phyloP scores from a whole-genome alignment of 352 stramenopile genomes.

The Phytophthora sansomeana region DNA sequence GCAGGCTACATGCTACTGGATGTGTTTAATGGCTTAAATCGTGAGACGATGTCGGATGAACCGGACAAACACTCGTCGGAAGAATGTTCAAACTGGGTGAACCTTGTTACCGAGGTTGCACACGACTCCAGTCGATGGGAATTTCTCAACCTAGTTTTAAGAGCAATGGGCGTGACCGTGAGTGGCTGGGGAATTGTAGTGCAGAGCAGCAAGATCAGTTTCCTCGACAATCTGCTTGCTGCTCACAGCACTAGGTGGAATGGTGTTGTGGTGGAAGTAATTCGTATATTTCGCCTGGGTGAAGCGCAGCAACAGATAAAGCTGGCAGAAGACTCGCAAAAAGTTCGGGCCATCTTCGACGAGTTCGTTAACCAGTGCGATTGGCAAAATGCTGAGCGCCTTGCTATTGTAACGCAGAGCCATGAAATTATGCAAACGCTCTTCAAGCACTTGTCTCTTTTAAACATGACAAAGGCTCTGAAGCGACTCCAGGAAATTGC shows the following conservation, averaged over 20 bases:
- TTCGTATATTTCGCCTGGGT: conserved; percentile 48
- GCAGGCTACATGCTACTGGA: conserved; percentile 74
- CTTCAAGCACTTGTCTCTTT: conserved; percentile 37
- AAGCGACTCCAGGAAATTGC: conserved; percentile 56
- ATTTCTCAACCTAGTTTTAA: conserved; percentile 57
- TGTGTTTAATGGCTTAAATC: conserved; percentile 42
- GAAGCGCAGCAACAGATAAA: conserved; percentile 1
- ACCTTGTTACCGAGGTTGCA: conserved; percentile 38
- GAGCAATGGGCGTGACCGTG: conserved; percentile 40
- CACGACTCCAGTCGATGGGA: conserved; percentile 41
- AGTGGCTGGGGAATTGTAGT: conserved; percentile 5
- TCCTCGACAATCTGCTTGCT: conserved; percentile 42
- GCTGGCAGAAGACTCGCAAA: conserved; percentile 8
- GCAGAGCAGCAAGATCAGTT: conserved; percentile 6
- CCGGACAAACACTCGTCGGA: not conserved
- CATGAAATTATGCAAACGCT: conserved; percentile 38
- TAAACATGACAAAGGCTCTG: conserved; percentile 62
- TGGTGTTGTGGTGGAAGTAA: conserved; percentile 54
- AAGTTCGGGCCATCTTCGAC: conserved; percentile 31
- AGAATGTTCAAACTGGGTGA: conserved; percentile 25
- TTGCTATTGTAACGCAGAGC: conserved; percentile 38
- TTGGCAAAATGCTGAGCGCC: conserved; percentile 57
- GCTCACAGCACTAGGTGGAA: conserved; percentile 47
- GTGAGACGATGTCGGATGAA: conserved; percentile 3
- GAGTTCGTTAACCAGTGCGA: conserved; percentile 47